Conservation (phyloP, 1,284 basidiomycete species). For the Boletus smithii region DNA sequence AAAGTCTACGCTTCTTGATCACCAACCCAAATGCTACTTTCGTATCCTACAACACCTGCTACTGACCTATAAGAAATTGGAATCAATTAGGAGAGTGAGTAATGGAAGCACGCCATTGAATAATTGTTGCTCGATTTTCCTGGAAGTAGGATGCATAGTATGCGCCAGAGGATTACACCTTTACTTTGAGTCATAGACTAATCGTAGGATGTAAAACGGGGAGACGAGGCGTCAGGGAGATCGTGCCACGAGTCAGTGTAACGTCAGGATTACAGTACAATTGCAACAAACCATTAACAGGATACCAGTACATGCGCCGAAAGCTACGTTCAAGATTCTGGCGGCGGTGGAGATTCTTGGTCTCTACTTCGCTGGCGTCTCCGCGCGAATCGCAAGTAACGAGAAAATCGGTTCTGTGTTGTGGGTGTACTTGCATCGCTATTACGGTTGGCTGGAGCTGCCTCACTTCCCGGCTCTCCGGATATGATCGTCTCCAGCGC, state of each 20-base stretch:
- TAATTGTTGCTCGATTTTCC: no score
- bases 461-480: conserved; percentile 33
- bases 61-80: background rate
- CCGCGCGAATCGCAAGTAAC: conserved; percentile 64
- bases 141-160: no score
- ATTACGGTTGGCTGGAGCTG: conserved; percentile 15
- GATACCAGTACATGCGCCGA: conserved; percentile 1
- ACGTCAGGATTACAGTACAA: background rate
- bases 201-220: background rate
- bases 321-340: conserved; percentile 11
- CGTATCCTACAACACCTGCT: background rate
- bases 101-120: no score
- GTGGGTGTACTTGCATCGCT: conserved; percentile 26
- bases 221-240: background rate
- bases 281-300: background rate
- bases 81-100: background rate
- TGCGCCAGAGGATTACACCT: no score
- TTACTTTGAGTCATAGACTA: no score
- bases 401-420: conserved; percentile 54
- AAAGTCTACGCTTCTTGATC: background rate
- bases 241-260: background rate
- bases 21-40: background rate
- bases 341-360: conserved; percentile 19
- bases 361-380: conserved; percentile 36
- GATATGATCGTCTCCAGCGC: conserved; percentile 49